Evolutionary conservation across 2,329 filamentous ascomycete species (phyloP).

Genomic region (Talaromyces sp.): DNA sequence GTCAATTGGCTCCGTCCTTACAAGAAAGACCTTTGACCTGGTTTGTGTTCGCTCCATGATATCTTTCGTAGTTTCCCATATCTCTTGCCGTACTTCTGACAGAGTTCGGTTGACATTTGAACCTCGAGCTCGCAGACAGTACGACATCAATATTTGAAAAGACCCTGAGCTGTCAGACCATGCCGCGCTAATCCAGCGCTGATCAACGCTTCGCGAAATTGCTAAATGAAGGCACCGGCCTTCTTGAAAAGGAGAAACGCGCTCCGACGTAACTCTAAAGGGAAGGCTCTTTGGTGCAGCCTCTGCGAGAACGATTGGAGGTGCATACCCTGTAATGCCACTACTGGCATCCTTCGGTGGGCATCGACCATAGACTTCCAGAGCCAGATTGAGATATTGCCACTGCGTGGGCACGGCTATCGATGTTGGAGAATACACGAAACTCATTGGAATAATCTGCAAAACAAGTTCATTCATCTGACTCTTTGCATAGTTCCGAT

Average conservation of each 20-base stretch:
- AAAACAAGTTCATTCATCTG: conserved; percentile 49
- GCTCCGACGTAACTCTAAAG: conserved; percentile 52
- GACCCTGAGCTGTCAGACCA: conserved; percentile 57
- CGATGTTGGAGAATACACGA: conserved; percentile 49
- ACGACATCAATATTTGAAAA: conserved; percentile 51
- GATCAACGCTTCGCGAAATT: conserved; percentile 52
- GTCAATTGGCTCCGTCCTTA: conserved; percentile 49
- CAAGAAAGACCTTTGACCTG: conserved; percentile 54
- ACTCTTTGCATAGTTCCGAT: conserved; percentile 25
- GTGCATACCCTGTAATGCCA: conserved; percentile 44
- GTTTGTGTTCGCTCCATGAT: conserved; percentile 50
- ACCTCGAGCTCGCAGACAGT: conserved; percentile 45
- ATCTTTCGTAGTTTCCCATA: conserved; percentile 54
- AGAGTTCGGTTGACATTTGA: conserved; percentile 31
- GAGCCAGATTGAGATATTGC: conserved; percentile 48
- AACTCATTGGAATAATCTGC: conserved; percentile 54
- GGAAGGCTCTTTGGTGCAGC: conserved; percentile 49
- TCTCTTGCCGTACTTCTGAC: conserved; percentile 50
- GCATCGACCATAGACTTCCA: conserved; percentile 57
- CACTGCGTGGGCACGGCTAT: conserved; percentile 48
- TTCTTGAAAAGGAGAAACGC: conserved; percentile 53
- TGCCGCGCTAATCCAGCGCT: conserved; percentile 54
- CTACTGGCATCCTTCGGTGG: conserved; percentile 38
- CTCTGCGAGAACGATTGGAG: conserved; percentile 52
- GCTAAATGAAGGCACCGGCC: conserved; percentile 56